A percentile compares a stretch with the other conserved stretches of the same genome.
Conservation (phyloP, 371 early-diverging fungal genomes). For the Zopfochytrium polystomum region DNA sequence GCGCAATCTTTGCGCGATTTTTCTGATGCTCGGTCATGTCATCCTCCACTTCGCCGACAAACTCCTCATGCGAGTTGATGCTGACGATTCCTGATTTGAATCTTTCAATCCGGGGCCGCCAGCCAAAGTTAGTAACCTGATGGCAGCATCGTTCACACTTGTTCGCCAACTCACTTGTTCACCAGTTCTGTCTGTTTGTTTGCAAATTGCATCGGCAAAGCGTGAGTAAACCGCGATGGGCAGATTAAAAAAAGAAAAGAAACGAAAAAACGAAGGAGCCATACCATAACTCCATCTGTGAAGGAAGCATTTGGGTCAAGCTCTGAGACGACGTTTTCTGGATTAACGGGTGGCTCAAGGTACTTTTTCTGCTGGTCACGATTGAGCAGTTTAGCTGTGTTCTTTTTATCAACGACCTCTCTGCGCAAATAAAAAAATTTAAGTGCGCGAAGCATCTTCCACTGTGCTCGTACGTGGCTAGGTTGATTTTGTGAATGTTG, state of each 20-base stretch:
- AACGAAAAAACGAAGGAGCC: neutral
- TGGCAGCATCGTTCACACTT: too few relatives aligned
- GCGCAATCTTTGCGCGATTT: slow-evolving; percentile 3
- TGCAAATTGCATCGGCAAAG: neutral
- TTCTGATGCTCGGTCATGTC: slow-evolving; percentile 27
- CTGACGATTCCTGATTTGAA: slow-evolving; percentile 15
- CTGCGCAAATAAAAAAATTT: slow-evolving; percentile 6
- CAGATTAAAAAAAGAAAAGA: neutral
- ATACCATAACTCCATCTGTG: slow-evolving; percentile 10
- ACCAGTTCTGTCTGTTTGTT: neutral
- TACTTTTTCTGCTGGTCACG: slow-evolving; percentile 51
- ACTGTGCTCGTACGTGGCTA: slow-evolving; percentile 50
- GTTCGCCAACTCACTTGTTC: neutral
- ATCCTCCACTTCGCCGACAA: slow-evolving; percentile 20
- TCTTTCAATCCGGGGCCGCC: slow-evolving; percentile 7
- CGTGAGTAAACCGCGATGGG: neutral
- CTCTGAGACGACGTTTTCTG: slow-evolving; percentile 12
- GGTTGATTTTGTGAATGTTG: slow-evolving; percentile 54
- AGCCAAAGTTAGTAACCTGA: neutral
- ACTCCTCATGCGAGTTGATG: slow-evolving; percentile 15
- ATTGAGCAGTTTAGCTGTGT: slow-evolving; percentile 37
- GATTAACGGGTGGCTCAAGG: slow-evolving; percentile 44
- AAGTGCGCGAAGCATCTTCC: neutral
- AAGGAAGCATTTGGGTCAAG: neutral
- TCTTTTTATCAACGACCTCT: slow-evolving; percentile 57